Base-by-base conservation (phyloP, 2,329 filamentous ascomycete genomes). In the Pseudogymnoascus sp. region DNA sequence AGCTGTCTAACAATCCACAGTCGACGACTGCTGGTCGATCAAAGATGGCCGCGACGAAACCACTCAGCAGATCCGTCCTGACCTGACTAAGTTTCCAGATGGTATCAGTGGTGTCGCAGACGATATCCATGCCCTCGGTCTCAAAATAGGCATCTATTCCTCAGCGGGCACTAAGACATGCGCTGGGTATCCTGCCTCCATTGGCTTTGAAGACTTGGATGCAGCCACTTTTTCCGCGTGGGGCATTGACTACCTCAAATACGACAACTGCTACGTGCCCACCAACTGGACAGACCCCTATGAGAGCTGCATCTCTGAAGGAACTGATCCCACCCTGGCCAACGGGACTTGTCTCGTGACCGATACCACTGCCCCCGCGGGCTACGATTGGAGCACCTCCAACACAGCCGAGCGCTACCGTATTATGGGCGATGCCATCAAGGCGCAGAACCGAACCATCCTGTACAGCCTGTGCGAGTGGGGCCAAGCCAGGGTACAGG, bases 81-180 rank as follows among this genome's bases (percentile, higher is more conserved):
- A 85, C 67, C 71, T 73, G 0, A 70, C 67, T 2, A 82, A 79
- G 64, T 88, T 87, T 64, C 85, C 86, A 0, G 74, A 78, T 17
- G 86, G 85, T 0, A 85, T 88, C 65, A 77, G 76, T 8, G 78
- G 79, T 0, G 71, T 82, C 1, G 83, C 83, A 1, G 73, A 80
- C 23, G 70, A 81, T 64, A 77, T 87, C 19, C 85, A 88, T 65
- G 73, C 68, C 1, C 69, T 84, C 66, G 83, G 83, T 1, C 69
- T 88, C 50, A 88, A 87, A 70, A 74, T 87, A 9, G 86, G 86
- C 0, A 86, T 88, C 64, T 88, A 88, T 69, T 81, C 81, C 67
- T 81, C 80, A 70, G 82, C 81, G 0, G 82, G 82, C 44, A 76
- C 63, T 7, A 21, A 63, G 23, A 69, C 69, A 6, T 70, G 68